These are phyloP conservation scores for Porphyrellus sp. DNA, from an alignment of 1,284 basidiomycete genomes.

Conservation along the genomic window DNA sequence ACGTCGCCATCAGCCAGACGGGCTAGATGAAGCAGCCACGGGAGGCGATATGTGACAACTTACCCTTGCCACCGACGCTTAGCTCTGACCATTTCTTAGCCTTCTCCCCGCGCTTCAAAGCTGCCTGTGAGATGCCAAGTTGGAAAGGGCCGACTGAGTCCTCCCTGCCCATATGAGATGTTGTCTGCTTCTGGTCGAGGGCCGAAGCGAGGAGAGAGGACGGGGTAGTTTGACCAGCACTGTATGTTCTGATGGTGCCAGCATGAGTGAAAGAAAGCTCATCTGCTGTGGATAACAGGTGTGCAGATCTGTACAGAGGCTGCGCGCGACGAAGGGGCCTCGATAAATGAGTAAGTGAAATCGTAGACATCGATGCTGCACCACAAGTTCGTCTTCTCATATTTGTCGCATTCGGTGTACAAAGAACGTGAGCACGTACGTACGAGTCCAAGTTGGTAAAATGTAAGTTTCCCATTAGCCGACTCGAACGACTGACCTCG, in stretches of 20 bases:
- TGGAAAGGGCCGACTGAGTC: slow-evolving; percentile 81
- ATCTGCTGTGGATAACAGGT: not conserved
- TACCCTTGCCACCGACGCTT: slow-evolving; percentile 79
- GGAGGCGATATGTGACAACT: slow-evolving; percentile 32
- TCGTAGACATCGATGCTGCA: slow-evolving; percentile 15
- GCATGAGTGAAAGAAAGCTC: not conserved
- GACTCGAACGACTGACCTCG: slow-evolving; percentile 53
- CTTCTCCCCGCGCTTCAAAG: slow-evolving; percentile 51
- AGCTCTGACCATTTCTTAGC: slow-evolving; percentile 82
- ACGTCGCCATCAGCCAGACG: not conserved
- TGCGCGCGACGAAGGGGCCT: slow-evolving; percentile 3
- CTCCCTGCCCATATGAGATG: slow-evolving; percentile 38
- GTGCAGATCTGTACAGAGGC: not conserved
- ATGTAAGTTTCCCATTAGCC: slow-evolving; percentile 47
- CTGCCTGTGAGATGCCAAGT: slow-evolving; percentile 64
- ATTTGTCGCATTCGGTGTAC: not conserved
- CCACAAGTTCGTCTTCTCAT: not conserved
- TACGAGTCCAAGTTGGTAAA: too few relatives aligned
- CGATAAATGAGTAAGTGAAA: slow-evolving; percentile 10
- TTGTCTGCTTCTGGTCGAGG: slow-evolving; percentile 56
- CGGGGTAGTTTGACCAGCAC: slow-evolving; percentile 48
- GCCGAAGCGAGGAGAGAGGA: slow-evolving; percentile 64
- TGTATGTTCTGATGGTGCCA: slow-evolving; percentile 38
- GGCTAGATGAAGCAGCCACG: not conserved
- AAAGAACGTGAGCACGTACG: not conserved